Base-by-base conservation (phyloP, 148 eudicot genomes). In the Vaccinium myrtillus region DNA sequence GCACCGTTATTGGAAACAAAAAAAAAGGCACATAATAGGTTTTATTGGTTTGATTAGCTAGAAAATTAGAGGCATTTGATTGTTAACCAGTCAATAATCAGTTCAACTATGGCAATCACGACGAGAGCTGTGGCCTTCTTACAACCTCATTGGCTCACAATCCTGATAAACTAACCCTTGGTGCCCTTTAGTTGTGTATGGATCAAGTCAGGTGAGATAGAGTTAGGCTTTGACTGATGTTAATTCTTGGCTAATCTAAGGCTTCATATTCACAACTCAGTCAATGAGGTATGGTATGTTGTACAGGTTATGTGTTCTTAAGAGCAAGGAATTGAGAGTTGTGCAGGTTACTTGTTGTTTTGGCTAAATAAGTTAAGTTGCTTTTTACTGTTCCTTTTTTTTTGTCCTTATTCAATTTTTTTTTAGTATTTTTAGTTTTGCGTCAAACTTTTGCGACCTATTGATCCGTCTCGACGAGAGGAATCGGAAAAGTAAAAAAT, bases 81-180 rank as follows among this genome's bases (percentile, higher is more conserved):
- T 67, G 73, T 9, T 67, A 67, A 11, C 73, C 49, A 75, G 54
- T 23, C 78, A 46, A 15, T 11, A 11, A 13, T 50, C 18, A 78
- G 80, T 51, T 78, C 61, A 51, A 53, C 32, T 51, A 7, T 77
- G 30, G 25, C 36, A 50, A 13, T 78, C 58, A 25, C 53, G 81
- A 16, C 25, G 32, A 7, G 63, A 79, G 81, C 46, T 79, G 21
- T n/a, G 23, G 81, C 81, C 65, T 79, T 32, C 19, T 5, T 79
- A 12, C 67, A 79, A 54, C 21, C 19, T 79, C 59, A 53, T 79
- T 79, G 10, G 81, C 67, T 54, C 16, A 59, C 11, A 13, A 54
- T 58, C 65, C 81, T 30, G 23, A 25, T 8, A 79, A 25, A 79
- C 48, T 79, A 30, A 55, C 23, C 15, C 46, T 54, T 8, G 8